phyloP scores from a whole-genome alignment of 176 grass and related monocot genomes.

The Chrysopogon serrulatus region DNA sequence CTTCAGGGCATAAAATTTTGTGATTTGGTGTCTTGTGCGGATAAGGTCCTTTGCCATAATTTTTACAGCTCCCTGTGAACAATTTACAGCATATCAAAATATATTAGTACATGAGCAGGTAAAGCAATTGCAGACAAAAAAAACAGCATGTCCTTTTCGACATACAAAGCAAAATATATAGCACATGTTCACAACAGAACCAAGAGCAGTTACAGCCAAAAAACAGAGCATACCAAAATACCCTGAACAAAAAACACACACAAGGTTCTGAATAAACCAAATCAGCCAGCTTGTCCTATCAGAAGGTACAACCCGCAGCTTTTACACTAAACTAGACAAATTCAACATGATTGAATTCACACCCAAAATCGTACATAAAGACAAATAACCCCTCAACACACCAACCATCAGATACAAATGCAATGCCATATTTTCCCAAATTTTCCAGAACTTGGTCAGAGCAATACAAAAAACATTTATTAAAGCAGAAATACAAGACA shows the following conservation, averaged over 20 bases:
- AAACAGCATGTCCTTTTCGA: neutral
- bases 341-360: neutral
- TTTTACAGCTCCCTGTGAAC: conserved; percentile 76
- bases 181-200: neutral
- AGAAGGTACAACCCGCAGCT: neutral
- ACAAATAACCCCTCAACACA: neutral
- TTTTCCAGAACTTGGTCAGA: neutral
- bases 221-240: neutral
- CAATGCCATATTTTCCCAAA: neutral
- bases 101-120: neutral
- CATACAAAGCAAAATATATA: neutral
- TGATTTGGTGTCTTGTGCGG: conserved; percentile 84
- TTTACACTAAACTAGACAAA: neutral
- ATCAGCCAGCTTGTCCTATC: neutral
- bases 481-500: neutral
- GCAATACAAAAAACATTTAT: neutral
- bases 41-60: conserved; percentile 95
- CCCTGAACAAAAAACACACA: neutral
- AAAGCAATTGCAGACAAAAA: neutral
- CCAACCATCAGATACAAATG: neutral
- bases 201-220: neutral
- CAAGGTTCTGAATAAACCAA: neutral
- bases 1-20: conserved; percentile 86
- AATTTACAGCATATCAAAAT: conserved; percentile 5
- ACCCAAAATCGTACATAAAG: neutral